Evolutionary conservation across 768 basidiomycete genomes (phyloP).

Genomic region (Pseudohyphozyma bogoriensis): DNA sequence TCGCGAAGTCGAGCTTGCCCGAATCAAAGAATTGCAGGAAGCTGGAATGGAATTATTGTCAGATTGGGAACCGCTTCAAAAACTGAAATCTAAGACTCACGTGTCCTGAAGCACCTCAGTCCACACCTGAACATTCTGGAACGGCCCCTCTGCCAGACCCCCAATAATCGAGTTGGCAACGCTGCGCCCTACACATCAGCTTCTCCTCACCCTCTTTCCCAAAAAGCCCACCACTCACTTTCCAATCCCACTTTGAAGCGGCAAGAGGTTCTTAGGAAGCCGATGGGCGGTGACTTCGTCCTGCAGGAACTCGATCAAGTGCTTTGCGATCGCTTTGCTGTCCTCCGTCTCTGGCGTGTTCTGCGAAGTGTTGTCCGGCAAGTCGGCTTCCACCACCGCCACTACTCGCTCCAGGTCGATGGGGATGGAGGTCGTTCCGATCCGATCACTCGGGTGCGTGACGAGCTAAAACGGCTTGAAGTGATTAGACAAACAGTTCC

Average conservation of each 20-base stretch:
- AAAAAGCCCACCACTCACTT: too few species aligned
- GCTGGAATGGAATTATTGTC: slow-evolving; percentile 31
- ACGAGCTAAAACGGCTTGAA: slow-evolving; percentile 10
- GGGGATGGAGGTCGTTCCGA: slow-evolving; percentile 30
- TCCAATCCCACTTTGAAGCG: slow-evolving; percentile 34
- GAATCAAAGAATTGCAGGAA: slow-evolving; percentile 38
- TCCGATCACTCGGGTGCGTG: slow-evolving; percentile 29
- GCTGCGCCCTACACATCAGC: background rate
- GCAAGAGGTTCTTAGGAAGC: slow-evolving; percentile 31
- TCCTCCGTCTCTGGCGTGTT: slow-evolving; percentile 31
- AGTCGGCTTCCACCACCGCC: slow-evolving; percentile 32
- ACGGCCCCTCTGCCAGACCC: slow-evolving; percentile 27
- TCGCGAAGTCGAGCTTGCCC: slow-evolving; percentile 39
- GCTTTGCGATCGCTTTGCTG: slow-evolving; percentile 26
- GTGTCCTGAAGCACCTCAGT: slow-evolving; percentile 32
- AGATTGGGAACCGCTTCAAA: background rate
- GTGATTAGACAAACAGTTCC: too few species aligned
- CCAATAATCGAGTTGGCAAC: slow-evolving; percentile 33
- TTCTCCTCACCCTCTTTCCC: background rate
- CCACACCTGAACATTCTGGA: slow-evolving; percentile 33
- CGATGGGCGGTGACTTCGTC: slow-evolving; percentile 32
- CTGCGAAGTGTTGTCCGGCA: slow-evolving; percentile 31
- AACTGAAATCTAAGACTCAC: background rate
- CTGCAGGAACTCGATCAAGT: slow-evolving; percentile 33
- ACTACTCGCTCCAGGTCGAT: slow-evolving; percentile 34